Conservation (phyloP, 495 filamentous ascomycete genomes). For the Bacidia gigantensis region DNA sequence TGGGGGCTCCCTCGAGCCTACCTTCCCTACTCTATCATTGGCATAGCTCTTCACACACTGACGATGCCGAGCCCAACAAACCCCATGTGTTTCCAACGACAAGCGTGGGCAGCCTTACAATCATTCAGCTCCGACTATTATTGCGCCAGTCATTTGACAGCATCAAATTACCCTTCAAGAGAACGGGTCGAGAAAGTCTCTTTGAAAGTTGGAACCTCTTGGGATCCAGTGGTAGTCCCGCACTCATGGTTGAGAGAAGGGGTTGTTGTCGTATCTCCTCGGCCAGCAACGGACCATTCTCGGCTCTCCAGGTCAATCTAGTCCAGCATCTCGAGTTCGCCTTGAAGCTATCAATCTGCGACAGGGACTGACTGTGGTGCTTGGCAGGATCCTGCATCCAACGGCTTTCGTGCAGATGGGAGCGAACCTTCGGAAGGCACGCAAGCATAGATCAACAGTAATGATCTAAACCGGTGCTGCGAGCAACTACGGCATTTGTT, state of each 20-base stretch:
- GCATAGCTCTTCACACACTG: not conserved
- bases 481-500: not conserved
- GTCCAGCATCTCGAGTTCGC: not conserved
- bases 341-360: not conserved
- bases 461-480: not conserved
- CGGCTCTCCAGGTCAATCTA: not conserved
- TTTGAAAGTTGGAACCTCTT: not conserved
- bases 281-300: not conserved
- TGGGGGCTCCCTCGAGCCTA: too few species aligned
- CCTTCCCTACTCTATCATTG: too few species aligned
- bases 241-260: not conserved
- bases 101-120: not conserved
- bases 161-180: not conserved
- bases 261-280: not conserved
- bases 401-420: too few species aligned
- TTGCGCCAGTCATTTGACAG: not conserved
- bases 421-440: too few species aligned
- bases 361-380: not conserved
- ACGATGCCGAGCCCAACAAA: not conserved
- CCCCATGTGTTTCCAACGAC: not conserved
- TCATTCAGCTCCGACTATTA: not conserved
- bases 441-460: not conserved
- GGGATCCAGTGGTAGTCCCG: too few species aligned
- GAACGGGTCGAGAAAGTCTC: not conserved
- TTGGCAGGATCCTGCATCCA: not conserved